Base-by-base conservation (phyloP, 2,329 filamentous ascomycete genomes). In the Claviceps pusilla region DNA sequence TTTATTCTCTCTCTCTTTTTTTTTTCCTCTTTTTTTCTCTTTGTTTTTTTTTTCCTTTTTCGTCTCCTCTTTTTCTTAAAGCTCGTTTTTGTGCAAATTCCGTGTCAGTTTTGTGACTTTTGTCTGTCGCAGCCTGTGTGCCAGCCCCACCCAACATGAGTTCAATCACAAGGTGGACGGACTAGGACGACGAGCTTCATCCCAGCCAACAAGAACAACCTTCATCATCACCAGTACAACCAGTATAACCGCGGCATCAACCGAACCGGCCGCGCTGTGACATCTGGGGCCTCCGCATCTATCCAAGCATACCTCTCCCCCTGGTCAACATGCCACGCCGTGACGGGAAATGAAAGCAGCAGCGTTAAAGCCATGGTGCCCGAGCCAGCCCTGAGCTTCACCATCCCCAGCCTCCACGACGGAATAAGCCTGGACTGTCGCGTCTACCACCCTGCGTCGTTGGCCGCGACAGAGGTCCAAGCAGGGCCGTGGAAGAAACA, bases 391-490 rank as follows among this genome's bases (percentile, higher is more conserved):
- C 64, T 84, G 58, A 79, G 77, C 62, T 87, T 96, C 65, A 85
- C 82, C 28, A 82, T 97, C 55, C 90, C 90, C 37, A 95, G 89
- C 55, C 70, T 95, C 52, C 79, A 94, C 68, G 90, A 96, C 68
- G 79, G 83, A 56, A 79, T 77, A 11, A 71, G 76, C 11, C 80
- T 98, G 54, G 80, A 90, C 61, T 94, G 89, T 65, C 86, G 91
- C 55, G 71, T 97, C 56, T 94, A 93, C 68, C 84, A 93, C 61
- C 84, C 86, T 1, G 60, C 65, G 1, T 75, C 74, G 37, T 65
- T 77, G 45, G 64, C 65, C 2, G 61, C 66, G 50, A 65, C 51
- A 53, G 66, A 61, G 28, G 59, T 62, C 7, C 58, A 55, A 45
- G 62, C 68, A 12, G 64, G 65, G 35, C 60, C 66, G 51, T 79